phyloP scores from a whole-genome alignment of 345 rosid species.

The Brassica napus region DNA sequence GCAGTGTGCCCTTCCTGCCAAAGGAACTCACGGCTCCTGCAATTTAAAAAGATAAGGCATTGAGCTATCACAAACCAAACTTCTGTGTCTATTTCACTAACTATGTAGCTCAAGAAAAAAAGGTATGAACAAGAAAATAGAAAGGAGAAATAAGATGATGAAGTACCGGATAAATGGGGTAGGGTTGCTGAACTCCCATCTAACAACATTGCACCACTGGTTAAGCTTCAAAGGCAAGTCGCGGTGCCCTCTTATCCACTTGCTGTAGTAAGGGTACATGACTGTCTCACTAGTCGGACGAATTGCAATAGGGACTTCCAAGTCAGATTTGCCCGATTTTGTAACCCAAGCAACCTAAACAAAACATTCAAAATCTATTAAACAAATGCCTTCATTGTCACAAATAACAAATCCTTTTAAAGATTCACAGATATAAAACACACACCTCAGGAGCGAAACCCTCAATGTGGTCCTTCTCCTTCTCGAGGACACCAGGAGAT shows the following conservation, averaged over 20 bases:
- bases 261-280: conserved; percentile 95
- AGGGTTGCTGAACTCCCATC: conserved; percentile 99
- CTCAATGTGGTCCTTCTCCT: conserved; percentile 92
- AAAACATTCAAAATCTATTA: conserved; percentile 15
- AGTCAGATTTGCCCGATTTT: conserved; percentile 81
- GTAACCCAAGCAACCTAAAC: conserved; percentile 98
- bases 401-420: background rate
- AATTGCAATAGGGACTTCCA: conserved; percentile 92
- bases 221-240: conserved; percentile 94
- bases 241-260: conserved; percentile 98
- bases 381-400: background rate
- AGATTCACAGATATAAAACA: conserved; percentile 18
- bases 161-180: conserved; percentile 95
- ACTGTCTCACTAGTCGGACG: conserved; percentile 99
- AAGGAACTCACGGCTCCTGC: conserved; percentile 97
- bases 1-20: conserved; percentile 99
- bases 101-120: background rate
- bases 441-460: conserved; percentile 98
- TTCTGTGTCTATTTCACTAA: background rate
- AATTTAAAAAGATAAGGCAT: conserved; percentile 14
- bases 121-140: background rate
- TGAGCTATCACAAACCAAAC: conserved; percentile 4
- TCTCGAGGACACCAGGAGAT: conserved; percentile 76
- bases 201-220: conserved; percentile 99
- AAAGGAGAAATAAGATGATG: background rate